These are phyloP conservation scores for Phytopythium kandeliae DNA, from an alignment of 352 stramenopile genomes.

Conservation along the genomic window DNA sequence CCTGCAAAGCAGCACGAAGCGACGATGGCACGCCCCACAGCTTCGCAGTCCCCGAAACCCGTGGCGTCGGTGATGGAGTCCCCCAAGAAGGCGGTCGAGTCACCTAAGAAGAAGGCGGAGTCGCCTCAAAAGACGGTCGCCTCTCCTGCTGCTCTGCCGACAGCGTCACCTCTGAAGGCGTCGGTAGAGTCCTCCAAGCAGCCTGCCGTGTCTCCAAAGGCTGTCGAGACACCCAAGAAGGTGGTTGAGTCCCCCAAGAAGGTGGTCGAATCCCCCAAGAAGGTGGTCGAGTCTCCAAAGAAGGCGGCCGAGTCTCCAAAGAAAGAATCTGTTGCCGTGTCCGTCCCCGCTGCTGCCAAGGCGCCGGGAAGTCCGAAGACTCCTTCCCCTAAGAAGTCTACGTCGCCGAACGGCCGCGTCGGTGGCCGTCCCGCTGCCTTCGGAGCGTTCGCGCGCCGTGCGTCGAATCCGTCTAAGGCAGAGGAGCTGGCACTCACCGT, in stretches of 20 bases:
- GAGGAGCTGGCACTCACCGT: conserved; percentile 13
- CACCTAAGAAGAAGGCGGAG: conserved; percentile 6
- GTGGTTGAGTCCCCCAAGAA: conserved; percentile 1
- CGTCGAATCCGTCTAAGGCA: conserved; percentile 11
- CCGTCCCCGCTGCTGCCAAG: not conserved
- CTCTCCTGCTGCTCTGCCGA: no score
- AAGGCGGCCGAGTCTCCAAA: conserved; percentile 8
- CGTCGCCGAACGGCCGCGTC: conserved; percentile 4
- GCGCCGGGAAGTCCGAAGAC: not conserved
- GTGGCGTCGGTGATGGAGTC: not conserved
- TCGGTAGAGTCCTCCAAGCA: not conserved
- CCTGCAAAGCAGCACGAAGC: no score
- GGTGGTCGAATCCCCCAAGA: conserved; percentile 9
- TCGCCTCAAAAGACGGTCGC: no score
- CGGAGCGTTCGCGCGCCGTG: conserved; percentile 1
- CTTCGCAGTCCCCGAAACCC: no score
- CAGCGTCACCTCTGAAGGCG: not conserved
- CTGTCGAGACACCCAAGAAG: conserved; percentile 2
- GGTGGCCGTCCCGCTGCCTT: conserved; percentile 5
- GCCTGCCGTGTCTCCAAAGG: conserved; percentile 1
- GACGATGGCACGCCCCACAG: not conserved
- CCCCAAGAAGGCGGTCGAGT: conserved; percentile 6
- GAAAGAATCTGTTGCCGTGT: not conserved
- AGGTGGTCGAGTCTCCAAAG: conserved; percentile 9
- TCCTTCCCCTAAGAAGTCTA: not conserved